phyloP scores from a whole-genome alignment of 2,329 filamentous ascomycete species.

The Xylogone sp. region DNA sequence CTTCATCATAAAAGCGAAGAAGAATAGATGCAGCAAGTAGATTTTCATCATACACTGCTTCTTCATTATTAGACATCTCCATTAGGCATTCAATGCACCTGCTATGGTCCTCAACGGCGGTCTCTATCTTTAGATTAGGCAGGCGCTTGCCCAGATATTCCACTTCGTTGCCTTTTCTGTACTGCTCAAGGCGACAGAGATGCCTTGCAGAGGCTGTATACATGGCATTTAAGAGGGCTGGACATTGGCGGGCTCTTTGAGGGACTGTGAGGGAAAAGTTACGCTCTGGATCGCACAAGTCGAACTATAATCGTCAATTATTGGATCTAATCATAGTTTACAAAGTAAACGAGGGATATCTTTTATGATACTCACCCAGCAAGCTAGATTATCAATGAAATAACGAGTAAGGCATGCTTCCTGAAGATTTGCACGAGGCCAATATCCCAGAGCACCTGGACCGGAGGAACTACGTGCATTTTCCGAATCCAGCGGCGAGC shows the following conservation, averaged over 20 bases:
- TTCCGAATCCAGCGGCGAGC: neutral
- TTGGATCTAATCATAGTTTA: neutral
- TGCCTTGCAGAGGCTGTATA: conserved; percentile 34
- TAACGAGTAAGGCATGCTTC: conserved; percentile 22
- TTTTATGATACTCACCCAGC: conserved; percentile 14
- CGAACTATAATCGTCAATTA: conserved; percentile 26
- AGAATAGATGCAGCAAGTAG: conserved; percentile 35
- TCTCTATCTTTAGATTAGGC: conserved; percentile 28
- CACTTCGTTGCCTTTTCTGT: conserved; percentile 20
- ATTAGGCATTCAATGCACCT: conserved; percentile 37
- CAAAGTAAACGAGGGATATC: neutral
- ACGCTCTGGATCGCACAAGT: conserved; percentile 36
- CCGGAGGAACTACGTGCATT: neutral
- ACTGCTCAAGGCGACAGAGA: conserved; percentile 26
- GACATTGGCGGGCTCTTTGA: conserved; percentile 33
- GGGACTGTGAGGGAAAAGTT: conserved; percentile 39
- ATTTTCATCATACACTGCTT: conserved; percentile 32
- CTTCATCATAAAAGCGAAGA: conserved; percentile 36
- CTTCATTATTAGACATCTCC: conserved; percentile 31
- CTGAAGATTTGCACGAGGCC: conserved; percentile 10
- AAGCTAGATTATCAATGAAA: conserved; percentile 20
- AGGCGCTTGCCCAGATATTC: conserved; percentile 19
- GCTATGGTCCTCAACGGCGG: conserved; percentile 36
- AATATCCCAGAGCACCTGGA: conserved; percentile 4
- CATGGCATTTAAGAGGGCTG: conserved; percentile 30